phyloP scores from a whole-genome alignment of 2,329 filamentous ascomycete species.

The Trichophyton simii region DNA sequence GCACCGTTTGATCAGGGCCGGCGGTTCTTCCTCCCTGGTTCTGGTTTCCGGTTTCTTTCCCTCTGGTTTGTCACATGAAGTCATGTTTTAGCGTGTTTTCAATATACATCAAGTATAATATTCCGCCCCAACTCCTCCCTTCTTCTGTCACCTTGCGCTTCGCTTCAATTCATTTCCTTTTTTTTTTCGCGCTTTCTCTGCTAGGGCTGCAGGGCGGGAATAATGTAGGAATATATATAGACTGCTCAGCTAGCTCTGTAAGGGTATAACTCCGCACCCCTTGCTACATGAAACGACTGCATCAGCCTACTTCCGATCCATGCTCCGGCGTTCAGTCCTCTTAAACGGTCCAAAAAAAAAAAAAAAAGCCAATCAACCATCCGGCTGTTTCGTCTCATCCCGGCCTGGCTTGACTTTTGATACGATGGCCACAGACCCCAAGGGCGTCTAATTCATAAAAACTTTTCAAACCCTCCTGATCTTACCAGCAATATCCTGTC shows the following conservation, averaged over 20 bases:
- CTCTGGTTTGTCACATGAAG: neutral
- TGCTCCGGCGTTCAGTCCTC: neutral
- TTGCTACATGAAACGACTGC: neutral
- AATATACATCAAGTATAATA: neutral
- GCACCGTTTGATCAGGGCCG: constrained; percentile 42
- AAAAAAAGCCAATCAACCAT: neutral
- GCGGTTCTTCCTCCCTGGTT: neutral
- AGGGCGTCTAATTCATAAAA: neutral
- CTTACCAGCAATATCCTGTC: neutral
- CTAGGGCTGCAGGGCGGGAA: neutral
- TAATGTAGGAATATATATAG: neutral
- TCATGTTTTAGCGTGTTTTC: constrained; percentile 1
- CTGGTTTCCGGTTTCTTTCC: neutral
- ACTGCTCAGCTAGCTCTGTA: no score
- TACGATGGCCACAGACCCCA: neutral
- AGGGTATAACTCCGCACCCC: neutral
- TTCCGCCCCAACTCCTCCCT: neutral
- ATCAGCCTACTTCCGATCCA: constrained; percentile 1
- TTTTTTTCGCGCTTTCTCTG: neutral
- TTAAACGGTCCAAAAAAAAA: neutral
- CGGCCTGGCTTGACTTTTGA: neutral
- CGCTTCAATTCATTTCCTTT: neutral
- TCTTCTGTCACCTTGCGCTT: neutral
- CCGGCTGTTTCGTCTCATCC: neutral
- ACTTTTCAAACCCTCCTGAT: neutral